Percentiles rank a stretch among this genome's conserved stretches.
phyloP scores from a whole-genome alignment of 2,329 filamentous ascomycete genomes.

The Mycocentrospora acerina region DNA sequence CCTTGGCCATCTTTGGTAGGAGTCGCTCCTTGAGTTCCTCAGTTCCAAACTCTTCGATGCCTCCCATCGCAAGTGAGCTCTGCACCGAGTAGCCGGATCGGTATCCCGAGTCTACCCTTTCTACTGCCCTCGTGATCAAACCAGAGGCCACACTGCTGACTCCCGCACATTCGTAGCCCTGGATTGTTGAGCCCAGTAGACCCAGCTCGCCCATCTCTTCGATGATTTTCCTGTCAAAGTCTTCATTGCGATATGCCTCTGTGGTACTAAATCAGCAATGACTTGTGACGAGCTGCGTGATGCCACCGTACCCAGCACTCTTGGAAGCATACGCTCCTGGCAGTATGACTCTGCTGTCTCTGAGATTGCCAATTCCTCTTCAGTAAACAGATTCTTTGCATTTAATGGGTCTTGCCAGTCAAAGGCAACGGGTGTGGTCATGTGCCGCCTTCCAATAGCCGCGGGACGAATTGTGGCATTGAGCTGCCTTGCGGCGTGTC shows the following conservation, averaged over 20 bases:
- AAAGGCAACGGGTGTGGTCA: constrained; percentile 57
- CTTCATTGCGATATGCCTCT: constrained; percentile 85
- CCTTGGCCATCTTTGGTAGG: constrained; percentile 77
- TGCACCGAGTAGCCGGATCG: constrained; percentile 92
- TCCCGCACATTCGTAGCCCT: constrained; percentile 86
- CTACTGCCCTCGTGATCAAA: constrained; percentile 85
- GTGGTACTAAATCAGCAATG: constrained; percentile 9
- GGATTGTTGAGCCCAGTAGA: constrained; percentile 80
- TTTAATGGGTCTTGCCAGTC: constrained; percentile 91
- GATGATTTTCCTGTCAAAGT: constrained; percentile 83
- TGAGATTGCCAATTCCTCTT: constrained; percentile 86
- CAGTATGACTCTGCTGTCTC: constrained; percentile 93
- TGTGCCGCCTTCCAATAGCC: constrained; percentile 41
- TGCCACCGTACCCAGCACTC: constrained; percentile 74
- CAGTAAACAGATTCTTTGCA: constrained; percentile 73
- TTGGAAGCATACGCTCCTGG: constrained; percentile 81
- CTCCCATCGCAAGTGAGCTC: constrained; percentile 89
- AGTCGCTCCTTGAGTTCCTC: constrained; percentile 84
- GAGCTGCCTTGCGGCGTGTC: constrained; percentile 45
- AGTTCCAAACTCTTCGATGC: constrained; percentile 85
- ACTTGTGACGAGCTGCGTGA: not conserved
- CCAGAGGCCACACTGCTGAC: constrained; percentile 86
- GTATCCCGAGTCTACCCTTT: constrained; percentile 89
- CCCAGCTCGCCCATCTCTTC: constrained; percentile 91
- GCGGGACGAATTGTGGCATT: constrained; percentile 27